phyloP scores from a whole-genome alignment of 495 filamentous ascomycete species.

The Hypomontagnella submonticulosa region DNA sequence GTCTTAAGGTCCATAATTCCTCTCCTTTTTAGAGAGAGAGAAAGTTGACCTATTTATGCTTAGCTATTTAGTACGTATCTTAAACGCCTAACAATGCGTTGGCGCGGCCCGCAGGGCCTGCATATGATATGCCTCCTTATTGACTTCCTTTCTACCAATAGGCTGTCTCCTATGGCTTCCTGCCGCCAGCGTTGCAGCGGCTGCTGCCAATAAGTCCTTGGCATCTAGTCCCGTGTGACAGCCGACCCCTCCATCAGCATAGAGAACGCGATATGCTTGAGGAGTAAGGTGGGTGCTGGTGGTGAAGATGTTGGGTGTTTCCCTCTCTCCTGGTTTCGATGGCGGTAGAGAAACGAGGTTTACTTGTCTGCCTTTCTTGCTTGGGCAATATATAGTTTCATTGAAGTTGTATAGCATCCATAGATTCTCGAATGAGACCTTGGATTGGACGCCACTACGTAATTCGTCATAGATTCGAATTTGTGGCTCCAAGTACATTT shows the following conservation, averaged over 20 bases:
- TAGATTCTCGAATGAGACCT: constrained; percentile 6
- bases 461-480: background rate
- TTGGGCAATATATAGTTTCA: constrained; percentile 8
- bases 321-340: constrained; percentile 4
- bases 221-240: too few species aligned
- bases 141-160: too few species aligned
- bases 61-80: too few species aligned
- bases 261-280: constrained; percentile 6
- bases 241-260: constrained; percentile 5
- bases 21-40: too few species aligned
- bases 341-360: background rate
- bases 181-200: too few species aligned
- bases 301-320: background rate
- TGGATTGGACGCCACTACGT: background rate
- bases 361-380: constrained; percentile 1
- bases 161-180: too few species aligned
- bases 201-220: too few species aligned
- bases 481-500: constrained; percentile 6
- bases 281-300: background rate
- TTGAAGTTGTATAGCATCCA: constrained; percentile 14
- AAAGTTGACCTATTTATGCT: too few species aligned
- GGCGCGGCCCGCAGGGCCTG: too few species aligned
- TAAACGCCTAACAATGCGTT: too few species aligned
- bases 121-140: too few species aligned
- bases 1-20: too few species aligned